A percentile compares a stretch with the other conserved stretches of the same genome.
phyloP scores from a whole-genome alignment of 2,329 filamentous ascomycete genomes.

The Ophiostoma ulmi region DNA sequence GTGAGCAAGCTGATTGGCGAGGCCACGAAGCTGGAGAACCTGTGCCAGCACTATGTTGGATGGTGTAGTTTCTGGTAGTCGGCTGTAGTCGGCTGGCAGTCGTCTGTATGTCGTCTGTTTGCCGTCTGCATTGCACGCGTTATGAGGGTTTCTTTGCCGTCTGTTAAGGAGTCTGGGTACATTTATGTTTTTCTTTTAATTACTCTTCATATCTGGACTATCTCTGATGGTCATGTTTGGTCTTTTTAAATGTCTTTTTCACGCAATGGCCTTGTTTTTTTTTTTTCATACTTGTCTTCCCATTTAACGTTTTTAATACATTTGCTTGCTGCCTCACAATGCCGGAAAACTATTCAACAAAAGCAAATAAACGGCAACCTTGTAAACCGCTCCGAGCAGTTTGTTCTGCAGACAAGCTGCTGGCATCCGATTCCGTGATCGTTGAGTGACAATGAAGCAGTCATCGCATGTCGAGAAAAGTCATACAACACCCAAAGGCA shows the following conservation, averaged over 20 bases:
- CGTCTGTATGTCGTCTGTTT: background rate
- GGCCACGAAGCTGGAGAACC: slow-evolving; percentile 92
- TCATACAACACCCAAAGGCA: no score
- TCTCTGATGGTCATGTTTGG: background rate
- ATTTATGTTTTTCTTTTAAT: background rate
- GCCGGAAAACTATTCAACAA: no score
- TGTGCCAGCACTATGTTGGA: slow-evolving; percentile 98
- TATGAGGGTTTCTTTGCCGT: background rate
- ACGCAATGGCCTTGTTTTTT: background rate
- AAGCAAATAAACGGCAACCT: no score
- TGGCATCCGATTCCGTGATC: no score
- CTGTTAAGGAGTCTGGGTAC: background rate
- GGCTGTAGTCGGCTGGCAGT: background rate
- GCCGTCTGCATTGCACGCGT: background rate
- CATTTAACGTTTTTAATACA: no score
- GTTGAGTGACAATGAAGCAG: no score
- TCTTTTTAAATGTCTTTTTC: background rate
- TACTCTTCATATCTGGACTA: background rate
- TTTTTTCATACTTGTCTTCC: background rate
- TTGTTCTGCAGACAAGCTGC: no score
- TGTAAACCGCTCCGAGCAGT: no score
- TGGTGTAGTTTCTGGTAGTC: slow-evolving; percentile 95
- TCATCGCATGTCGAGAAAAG: no score
- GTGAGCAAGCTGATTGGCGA: slow-evolving; percentile 93
- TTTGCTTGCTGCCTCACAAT: no score